phyloP scores from a whole-genome alignment of 2,329 filamentous ascomycete species.

The Colletotrichum eremochloae region DNA sequence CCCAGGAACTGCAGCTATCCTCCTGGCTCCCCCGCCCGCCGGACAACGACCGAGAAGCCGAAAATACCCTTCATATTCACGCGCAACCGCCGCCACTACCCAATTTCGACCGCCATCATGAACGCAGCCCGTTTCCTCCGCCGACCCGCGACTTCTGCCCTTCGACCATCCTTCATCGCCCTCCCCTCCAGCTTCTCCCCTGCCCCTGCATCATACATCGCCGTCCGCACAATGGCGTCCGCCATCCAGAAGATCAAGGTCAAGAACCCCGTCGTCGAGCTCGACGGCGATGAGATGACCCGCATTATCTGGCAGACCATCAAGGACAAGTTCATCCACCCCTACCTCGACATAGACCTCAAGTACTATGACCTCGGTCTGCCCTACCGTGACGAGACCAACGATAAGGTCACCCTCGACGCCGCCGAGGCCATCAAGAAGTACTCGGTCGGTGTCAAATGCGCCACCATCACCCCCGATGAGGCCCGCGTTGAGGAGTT shows the following conservation, averaged over 20 bases:
- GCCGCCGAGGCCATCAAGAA: conserved; percentile 98
- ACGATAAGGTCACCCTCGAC: conserved; percentile 95
- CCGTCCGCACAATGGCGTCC: conserved; percentile 65
- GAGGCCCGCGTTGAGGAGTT: conserved; percentile 98
- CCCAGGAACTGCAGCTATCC: conserved; percentile 26
- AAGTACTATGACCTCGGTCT: conserved; percentile 98
- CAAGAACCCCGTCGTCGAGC: conserved; percentile 98
- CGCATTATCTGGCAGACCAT: conserved; percentile 99
- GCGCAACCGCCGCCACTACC: not conserved
- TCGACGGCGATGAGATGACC: conserved; percentile 97
- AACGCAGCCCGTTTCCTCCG: conserved; percentile 42
- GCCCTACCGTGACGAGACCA: conserved; percentile 94
- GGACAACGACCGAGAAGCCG: conserved; percentile 38
- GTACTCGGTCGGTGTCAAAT: conserved; percentile 99
- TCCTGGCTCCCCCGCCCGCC: conserved; percentile 1
- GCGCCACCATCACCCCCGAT: conserved; percentile 98
- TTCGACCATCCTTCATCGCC: conserved; percentile 36
- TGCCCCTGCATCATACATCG: conserved; percentile 41
- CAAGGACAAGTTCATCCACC: conserved; percentile 98
- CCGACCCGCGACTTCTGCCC: conserved; percentile 31
- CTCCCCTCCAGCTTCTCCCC: conserved; percentile 23
- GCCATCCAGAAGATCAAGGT: conserved; percentile 92
- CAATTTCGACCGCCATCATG: conserved; percentile 30
- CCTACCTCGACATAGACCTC: conserved; percentile 96
- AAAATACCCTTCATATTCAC: conserved; percentile 9